phyloP scores from a whole-genome alignment of 331 rosid species.

The Acacia pycnantha region DNA sequence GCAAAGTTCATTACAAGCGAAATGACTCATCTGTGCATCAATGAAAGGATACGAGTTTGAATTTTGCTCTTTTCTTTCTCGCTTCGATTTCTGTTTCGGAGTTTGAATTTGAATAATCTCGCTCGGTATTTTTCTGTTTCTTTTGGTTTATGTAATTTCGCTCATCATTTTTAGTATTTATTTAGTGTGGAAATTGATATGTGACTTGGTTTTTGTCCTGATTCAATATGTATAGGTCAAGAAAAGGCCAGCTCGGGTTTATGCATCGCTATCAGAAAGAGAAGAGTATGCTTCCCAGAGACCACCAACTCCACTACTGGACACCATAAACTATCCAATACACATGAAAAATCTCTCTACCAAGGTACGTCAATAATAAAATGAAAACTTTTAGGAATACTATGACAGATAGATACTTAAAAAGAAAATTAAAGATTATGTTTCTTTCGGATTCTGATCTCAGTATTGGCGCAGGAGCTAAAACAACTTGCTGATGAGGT shows the following conservation, averaged over 20 bases:
- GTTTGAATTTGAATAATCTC: neutral
- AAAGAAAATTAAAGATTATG: neutral
- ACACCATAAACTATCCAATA: conserved; percentile 86
- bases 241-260: conserved; percentile 53
- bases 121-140: conserved; percentile 13
- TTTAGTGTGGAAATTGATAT: neutral
- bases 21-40: neutral
- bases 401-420: neutral
- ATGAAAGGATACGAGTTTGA: neutral
- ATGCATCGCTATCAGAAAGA: conserved; percentile 75
- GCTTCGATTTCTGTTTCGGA: neutral
- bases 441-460: neutral
- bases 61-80: neutral
- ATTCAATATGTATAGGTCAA: conserved; percentile 40
- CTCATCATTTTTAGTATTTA: neutral
- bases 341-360: conserved; percentile 93
- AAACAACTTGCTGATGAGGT: conserved; percentile 85
- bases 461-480: conserved; percentile 67
- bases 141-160: neutral
- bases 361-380: conserved; percentile 47
- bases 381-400: neutral
- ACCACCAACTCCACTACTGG: conserved; percentile 91
- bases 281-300: conserved; percentile 73
- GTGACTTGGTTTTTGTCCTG: conserved; percentile 23
- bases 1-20: neutral